A percentile compares a stretch with the other conserved stretches of the same genome.
phyloP scores from a whole-genome alignment of 805 yeast species.

The Pichia kluyveri region DNA sequence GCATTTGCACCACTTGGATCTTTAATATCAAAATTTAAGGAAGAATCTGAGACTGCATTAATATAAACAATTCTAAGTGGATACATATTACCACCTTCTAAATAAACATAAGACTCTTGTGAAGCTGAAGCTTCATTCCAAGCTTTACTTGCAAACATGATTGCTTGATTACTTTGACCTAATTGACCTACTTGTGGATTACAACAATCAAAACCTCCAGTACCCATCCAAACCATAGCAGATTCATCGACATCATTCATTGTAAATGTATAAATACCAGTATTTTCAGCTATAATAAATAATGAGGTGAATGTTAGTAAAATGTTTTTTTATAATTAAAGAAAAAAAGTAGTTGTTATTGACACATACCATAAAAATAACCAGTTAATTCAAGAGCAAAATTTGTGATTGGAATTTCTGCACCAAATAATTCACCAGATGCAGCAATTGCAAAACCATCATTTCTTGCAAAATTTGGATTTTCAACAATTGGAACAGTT shows the following conservation, averaged over 20 bases:
- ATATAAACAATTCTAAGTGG: constrained; percentile 15
- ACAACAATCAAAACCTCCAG: constrained; percentile 29
- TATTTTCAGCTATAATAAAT: constrained; percentile 14
- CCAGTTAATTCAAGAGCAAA: constrained; percentile 12
- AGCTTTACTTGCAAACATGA: constrained; percentile 9
- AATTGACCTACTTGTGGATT: constrained; percentile 6
- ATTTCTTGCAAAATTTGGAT: constrained; percentile 3
- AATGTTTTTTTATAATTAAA: neutral
- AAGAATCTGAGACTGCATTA: constrained; percentile 8
- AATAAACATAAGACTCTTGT: constrained; percentile 6
- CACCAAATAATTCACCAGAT: constrained; percentile 4
- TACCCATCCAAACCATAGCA: constrained; percentile 25
- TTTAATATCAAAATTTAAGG: constrained; percentile 6
- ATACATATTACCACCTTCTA: constrained; percentile 11
- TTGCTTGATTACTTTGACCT: constrained; percentile 3
- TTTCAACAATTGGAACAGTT: constrained; percentile 2
- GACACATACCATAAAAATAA: constrained; percentile 13
- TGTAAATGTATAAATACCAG: constrained; percentile 23
- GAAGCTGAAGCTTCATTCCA: neutral
- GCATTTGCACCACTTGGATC: constrained; percentile 9
- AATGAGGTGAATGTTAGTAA: constrained; percentile 2
- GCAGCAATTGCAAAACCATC: neutral
- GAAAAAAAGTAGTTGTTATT: no score
- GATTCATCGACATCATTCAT: constrained; percentile 24
- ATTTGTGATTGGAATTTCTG: constrained; percentile 5